phyloP scores from a whole-genome alignment of 148 eudicot genomes.

The Rheum nobile region DNA sequence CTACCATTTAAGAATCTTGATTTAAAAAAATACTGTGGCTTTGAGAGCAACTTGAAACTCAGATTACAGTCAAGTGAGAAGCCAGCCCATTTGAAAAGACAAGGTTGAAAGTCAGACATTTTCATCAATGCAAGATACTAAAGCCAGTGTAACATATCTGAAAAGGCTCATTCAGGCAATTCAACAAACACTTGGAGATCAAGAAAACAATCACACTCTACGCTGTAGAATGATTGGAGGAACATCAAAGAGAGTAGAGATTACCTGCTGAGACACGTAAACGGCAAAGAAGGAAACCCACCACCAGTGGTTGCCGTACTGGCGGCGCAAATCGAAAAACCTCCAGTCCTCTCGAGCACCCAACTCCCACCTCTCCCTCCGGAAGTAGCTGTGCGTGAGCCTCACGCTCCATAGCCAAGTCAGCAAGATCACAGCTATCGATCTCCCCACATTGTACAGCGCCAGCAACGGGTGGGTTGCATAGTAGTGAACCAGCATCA shows the following conservation, averaged over 20 bases:
- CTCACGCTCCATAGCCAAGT: slow-evolving; percentile 75
- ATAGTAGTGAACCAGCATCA: slow-evolving; percentile 55
- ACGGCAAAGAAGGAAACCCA: slow-evolving; percentile 89
- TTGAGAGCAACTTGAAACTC: no score
- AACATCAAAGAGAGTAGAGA: neutral
- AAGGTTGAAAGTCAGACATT: no score
- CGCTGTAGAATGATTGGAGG: no score
- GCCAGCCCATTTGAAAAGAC: no score
- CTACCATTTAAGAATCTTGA: no score
- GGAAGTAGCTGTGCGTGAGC: slow-evolving; percentile 78
- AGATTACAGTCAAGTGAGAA: no score
- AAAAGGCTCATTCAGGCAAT: neutral
- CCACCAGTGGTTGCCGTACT: slow-evolving; percentile 73
- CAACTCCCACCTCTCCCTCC: slow-evolving; percentile 69
- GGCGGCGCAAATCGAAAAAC: no score
- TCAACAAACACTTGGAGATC: neutral
- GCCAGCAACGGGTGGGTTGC: slow-evolving; percentile 50
- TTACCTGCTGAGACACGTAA: slow-evolving; percentile 83
- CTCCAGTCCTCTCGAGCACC: no score
- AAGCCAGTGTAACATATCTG: neutral
- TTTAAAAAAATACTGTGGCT: no score
- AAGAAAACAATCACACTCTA: no score
- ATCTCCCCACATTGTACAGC: slow-evolving; percentile 40
- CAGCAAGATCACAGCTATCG: slow-evolving; percentile 43
- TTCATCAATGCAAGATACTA: neutral